Evolutionary conservation across 73 alveolate genomes (phyloP).

Genomic region (Stentor roeselii): DNA sequence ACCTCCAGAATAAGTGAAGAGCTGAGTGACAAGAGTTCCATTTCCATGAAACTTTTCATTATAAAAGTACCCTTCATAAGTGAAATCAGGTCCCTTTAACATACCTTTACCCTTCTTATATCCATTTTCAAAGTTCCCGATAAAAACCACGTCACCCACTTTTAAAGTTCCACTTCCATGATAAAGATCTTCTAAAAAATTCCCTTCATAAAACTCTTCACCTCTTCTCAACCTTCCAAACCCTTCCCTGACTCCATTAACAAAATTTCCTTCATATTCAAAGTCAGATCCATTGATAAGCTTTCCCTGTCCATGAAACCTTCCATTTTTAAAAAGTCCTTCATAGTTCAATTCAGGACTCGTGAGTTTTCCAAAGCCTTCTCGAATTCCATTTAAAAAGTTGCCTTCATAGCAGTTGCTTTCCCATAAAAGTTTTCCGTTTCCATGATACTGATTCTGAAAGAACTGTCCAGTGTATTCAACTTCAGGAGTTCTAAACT

Average conservation of each 20-base stretch:
- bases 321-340: constrained; percentile 41
- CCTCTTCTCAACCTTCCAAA: not conserved
- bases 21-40: not conserved
- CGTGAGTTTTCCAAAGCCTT: constrained; percentile 52
- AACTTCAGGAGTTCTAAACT: not conserved
- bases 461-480: not conserved
- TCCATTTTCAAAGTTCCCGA: constrained; percentile 17
- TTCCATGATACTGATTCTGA: constrained; percentile 1
- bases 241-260: not conserved
- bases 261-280: not conserved
- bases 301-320: constrained; percentile 19
- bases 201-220: constrained; percentile 7
- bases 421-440: not conserved
- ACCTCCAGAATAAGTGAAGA: not conserved
- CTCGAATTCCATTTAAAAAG: constrained; percentile 54
- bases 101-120: not conserved
- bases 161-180: not conserved
- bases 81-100: not conserved
- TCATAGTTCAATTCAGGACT: constrained; percentile 39
- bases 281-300: not conserved
- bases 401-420: constrained; percentile 47
- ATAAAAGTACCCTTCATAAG: constrained; percentile 61
- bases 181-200: not conserved
- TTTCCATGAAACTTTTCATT: constrained; percentile 21
- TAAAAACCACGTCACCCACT: not conserved